Conservation (phyloP, 192 early-diverging fungal genomes). For the Coemansia sp. region DNA sequence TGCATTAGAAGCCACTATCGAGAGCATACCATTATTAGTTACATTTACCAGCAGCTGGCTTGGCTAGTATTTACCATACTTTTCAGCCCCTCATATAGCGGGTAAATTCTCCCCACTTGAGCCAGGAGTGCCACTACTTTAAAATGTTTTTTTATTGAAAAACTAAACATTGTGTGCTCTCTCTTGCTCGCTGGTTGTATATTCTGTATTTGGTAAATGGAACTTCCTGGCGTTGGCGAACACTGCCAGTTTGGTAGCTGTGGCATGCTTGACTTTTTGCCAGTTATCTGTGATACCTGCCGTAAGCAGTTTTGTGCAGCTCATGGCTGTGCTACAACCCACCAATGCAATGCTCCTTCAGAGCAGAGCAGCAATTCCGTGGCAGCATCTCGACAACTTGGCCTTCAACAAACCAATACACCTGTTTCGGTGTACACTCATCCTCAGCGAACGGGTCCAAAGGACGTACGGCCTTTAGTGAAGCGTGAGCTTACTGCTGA, state of each 20-base stretch:
- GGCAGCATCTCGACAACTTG: background rate
- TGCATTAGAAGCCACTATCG: background rate
- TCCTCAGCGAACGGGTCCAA: slow-evolving; percentile 16
- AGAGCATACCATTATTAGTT: background rate
- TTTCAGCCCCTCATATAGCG: background rate
- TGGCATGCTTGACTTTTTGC: slow-evolving; percentile 35
- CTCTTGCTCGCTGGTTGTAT: background rate
- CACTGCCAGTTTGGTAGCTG: slow-evolving; percentile 31
- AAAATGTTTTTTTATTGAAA: too few relatives aligned
- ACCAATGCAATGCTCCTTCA: slow-evolving; percentile 16
- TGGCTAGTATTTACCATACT: background rate
- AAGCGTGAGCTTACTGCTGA: slow-evolving; percentile 30
- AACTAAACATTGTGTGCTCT: background rate
- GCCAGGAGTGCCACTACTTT: background rate
- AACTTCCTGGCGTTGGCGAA: slow-evolving; percentile 37
- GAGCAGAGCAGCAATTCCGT: background rate
- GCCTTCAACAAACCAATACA: background rate
- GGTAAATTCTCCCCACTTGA: background rate
- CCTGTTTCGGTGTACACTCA: slow-evolving; percentile 31
- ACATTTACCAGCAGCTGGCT: too few relatives aligned
- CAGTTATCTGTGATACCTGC: slow-evolving; percentile 22
- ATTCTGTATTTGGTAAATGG: slow-evolving; percentile 17
- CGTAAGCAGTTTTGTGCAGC: slow-evolving; percentile 24
- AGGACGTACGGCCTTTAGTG: slow-evolving; percentile 6
- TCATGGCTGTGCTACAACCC: slow-evolving; percentile 19